These are phyloP conservation scores for Beauveria sp. DNA, from an alignment of 2,329 filamentous ascomycete genomes.

Conservation along the genomic window DNA sequence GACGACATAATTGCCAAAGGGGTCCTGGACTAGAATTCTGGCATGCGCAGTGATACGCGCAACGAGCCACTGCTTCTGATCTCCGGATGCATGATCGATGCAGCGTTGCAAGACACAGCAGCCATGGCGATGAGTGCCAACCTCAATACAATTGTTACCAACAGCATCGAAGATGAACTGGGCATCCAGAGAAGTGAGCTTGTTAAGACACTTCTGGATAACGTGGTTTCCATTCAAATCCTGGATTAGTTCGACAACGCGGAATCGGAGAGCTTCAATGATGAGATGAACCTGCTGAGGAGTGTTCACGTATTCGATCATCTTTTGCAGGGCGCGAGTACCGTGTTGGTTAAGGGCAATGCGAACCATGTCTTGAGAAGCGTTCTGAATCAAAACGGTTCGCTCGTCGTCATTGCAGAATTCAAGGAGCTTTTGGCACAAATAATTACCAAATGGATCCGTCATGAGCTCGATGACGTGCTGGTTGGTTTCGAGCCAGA, in stretches of 20 bases:
- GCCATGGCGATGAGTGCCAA: constrained; percentile 94
- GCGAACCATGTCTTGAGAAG: constrained; percentile 76
- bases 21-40: constrained; percentile 86
- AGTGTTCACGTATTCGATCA: constrained; percentile 95
- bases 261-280: constrained; percentile 71
- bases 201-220: constrained; percentile 98
- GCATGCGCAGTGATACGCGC: constrained; percentile 80
- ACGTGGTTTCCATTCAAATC: constrained; percentile 98
- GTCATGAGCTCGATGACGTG: constrained; percentile 98
- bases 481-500: constrained; percentile 87
- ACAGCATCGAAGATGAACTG: constrained; percentile 98
- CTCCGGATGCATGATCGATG: constrained; percentile 89
- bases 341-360: constrained; percentile 97
- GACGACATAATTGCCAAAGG: constrained; percentile 97
- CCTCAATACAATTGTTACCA: constrained; percentile 74
- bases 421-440: constrained; percentile 96
- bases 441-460: constrained; percentile 97
- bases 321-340: constrained; percentile 93
- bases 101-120: constrained; percentile 97
- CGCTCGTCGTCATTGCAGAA: constrained; percentile 93
- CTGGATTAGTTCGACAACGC: constrained; percentile 91
- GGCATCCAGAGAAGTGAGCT: constrained; percentile 73
- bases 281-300: constrained; percentile 79
- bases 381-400: constrained; percentile 84
- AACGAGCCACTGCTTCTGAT: constrained; percentile 83